Evolutionary conservation across 129 eudicot genomes (phyloP).

Genomic region (Chrysanthemum seticuspe): DNA sequence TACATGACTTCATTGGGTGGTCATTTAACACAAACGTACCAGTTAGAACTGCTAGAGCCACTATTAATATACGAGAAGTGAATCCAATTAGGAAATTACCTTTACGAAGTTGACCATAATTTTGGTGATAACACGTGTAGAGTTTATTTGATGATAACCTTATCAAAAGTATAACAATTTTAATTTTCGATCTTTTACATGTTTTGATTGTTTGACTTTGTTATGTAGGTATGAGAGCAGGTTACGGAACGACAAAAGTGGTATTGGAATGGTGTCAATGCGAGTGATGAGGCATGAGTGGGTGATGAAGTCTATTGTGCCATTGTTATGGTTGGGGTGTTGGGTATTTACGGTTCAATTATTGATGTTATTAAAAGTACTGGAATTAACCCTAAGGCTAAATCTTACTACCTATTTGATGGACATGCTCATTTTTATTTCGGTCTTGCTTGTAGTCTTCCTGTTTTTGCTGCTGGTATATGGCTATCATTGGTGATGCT

Average conservation of each 20-base stretch:
- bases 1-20: too few species aligned
- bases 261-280: conserved; percentile 87
- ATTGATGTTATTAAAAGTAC: conserved; percentile 77
- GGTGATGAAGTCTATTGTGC: conserved; percentile 86
- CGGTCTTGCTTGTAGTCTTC: conserved; percentile 84
- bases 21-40: too few species aligned
- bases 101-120: too few species aligned
- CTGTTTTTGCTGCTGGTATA: conserved; percentile 83
- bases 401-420: conserved; percentile 68
- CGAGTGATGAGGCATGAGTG: conserved; percentile 93
- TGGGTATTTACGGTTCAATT: conserved; percentile 79
- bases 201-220: neutral
- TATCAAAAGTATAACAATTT: too few species aligned
- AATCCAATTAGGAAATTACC: too few species aligned
- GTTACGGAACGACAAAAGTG: conserved; percentile 88
- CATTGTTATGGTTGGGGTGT: conserved; percentile 88
- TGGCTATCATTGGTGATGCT: conserved; percentile 80
- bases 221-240: conserved; percentile 77
- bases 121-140: too few species aligned
- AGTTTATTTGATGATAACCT: too few species aligned
- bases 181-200: too few species aligned
- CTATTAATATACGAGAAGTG: too few species aligned
- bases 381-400: conserved; percentile 76
- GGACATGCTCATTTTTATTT: conserved; percentile 79
- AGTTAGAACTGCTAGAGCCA: too few species aligned